These are phyloP conservation scores for Porcisia hertigi DNA, from an alignment of 208 protist genomes.

Conservation along the genomic window DNA sequence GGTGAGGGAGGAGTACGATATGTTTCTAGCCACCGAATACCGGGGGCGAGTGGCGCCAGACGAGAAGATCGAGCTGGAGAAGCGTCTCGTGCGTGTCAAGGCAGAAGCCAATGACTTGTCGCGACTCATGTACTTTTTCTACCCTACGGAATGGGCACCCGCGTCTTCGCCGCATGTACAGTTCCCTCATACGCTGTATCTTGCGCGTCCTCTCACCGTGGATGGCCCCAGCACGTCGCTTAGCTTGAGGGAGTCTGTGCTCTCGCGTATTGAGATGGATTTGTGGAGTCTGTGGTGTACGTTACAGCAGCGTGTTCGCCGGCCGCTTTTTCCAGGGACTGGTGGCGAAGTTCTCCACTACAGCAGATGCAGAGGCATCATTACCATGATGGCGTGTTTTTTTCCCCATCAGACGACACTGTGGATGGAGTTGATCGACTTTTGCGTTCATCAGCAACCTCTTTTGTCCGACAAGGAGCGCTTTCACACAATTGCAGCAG, in stretches of 20 bases:
- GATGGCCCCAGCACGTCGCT: slow-evolving; percentile 16
- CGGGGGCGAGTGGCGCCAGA: slow-evolving; percentile 54
- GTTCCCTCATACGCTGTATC: slow-evolving; percentile 41
- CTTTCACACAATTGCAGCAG: slow-evolving; percentile 22
- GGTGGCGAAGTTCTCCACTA: slow-evolving; percentile 56
- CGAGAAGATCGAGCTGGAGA: slow-evolving; percentile 58
- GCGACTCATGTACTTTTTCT: slow-evolving; percentile 35
- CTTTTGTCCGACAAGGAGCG: slow-evolving; percentile 35
- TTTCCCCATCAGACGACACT: slow-evolving; percentile 58
- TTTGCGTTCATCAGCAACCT: slow-evolving; percentile 36
- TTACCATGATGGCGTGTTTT: slow-evolving; percentile 56
- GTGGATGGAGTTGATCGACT: slow-evolving; percentile 47
- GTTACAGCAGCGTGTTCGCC: slow-evolving; percentile 44
- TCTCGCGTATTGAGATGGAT: slow-evolving; percentile 51
- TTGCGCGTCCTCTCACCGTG: slow-evolving; percentile 45
- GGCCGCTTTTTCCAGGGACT: slow-evolving; percentile 33
- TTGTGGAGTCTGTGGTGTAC: slow-evolving; percentile 61
- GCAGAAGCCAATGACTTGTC: slow-evolving; percentile 44
- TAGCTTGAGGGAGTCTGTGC: slow-evolving; percentile 26
- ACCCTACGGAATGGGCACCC: slow-evolving; percentile 32
- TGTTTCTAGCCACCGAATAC: slow-evolving; percentile 64
- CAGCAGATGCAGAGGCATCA: slow-evolving; percentile 49
- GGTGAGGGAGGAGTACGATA: slow-evolving; percentile 78
- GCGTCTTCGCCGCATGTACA: slow-evolving; percentile 15
- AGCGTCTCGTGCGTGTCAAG: slow-evolving; percentile 41